These are phyloP conservation scores for Saccharomycopsis sp. DNA, from an alignment of 805 yeast genomes.

Conservation along the genomic window DNA sequence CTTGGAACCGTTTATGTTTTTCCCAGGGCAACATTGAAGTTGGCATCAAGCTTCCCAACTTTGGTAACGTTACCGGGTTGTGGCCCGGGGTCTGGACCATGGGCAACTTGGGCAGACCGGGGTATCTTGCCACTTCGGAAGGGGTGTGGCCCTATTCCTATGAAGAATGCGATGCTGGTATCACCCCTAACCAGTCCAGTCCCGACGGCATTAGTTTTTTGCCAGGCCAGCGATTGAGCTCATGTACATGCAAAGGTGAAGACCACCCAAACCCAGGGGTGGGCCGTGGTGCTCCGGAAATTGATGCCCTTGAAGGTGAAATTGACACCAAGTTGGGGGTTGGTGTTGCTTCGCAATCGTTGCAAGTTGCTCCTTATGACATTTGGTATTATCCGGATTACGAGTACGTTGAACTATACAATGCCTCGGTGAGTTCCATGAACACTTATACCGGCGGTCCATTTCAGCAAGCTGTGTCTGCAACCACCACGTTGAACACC, in stretches of 20 bases:
- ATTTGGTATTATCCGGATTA: conserved; percentile 93
- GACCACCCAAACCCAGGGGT: conserved; percentile 82
- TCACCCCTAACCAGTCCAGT: conserved; percentile 86
- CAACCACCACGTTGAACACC: conserved; percentile 64
- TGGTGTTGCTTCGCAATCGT: conserved; percentile 84
- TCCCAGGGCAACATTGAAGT: conserved; percentile 76
- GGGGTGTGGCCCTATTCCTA: conserved; percentile 96
- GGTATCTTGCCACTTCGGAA: conserved; percentile 76
- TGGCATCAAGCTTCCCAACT: conserved; percentile 70
- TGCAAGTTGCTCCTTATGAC: conserved; percentile 90
- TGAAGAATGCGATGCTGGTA: conserved; percentile 84
- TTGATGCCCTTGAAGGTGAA: conserved; percentile 85
- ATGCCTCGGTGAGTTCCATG: conserved; percentile 63
- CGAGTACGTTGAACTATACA: conserved; percentile 64
- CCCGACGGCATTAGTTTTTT: conserved; percentile 81
- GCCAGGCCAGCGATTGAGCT: conserved; percentile 72
- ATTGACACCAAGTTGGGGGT: conserved; percentile 43
- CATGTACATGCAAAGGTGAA: conserved; percentile 74
- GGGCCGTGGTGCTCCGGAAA: conserved; percentile 95
- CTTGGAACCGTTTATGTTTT: conserved; percentile 88
- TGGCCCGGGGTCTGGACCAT: conserved; percentile 98
- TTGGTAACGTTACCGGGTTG: conserved; percentile 68
- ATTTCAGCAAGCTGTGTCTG: conserved; percentile 86
- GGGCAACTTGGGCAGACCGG: conserved; percentile 91
- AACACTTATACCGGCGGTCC: conserved; percentile 91